Percentiles rank a stretch among this genome's conserved stretches.
Conservation (phyloP, 2,329 filamentous ascomycete species). For the Curvularia lunata region DNA sequence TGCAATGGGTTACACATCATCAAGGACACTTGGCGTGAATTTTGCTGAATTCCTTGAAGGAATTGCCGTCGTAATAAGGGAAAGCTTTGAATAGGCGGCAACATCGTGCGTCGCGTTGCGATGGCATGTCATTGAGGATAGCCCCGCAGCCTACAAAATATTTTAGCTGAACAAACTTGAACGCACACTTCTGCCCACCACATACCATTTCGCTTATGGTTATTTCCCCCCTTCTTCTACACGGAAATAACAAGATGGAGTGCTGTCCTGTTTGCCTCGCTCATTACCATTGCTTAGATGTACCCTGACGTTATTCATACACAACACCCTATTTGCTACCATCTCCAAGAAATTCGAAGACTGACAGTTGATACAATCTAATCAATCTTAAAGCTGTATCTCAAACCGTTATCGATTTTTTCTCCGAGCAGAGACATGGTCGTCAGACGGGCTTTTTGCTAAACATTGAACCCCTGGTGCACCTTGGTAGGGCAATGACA, state of each 20-base stretch:
- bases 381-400: no score
- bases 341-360: not conserved
- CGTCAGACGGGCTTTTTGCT: no score
- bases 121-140: not conserved
- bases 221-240: not conserved
- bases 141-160: not conserved
- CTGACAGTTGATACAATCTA: not conserved
- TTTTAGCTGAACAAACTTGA: not conserved
- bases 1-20: not conserved
- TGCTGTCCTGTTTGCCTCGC: not conserved
- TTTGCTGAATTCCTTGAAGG: not conserved
- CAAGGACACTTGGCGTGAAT: not conserved
- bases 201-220: not conserved
- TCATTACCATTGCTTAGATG: not conserved
- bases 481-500: no score
- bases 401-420: no score
- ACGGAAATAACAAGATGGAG: no score
- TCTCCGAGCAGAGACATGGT: no score
- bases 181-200: not conserved
- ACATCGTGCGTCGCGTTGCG: not conserved
- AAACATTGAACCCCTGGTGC: no score
- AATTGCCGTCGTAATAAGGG: not conserved
- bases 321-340: not conserved
- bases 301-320: not conserved
- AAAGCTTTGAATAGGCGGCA: not conserved